Conservation (phyloP, 257 asterid species). For the Salvia splendens region DNA sequence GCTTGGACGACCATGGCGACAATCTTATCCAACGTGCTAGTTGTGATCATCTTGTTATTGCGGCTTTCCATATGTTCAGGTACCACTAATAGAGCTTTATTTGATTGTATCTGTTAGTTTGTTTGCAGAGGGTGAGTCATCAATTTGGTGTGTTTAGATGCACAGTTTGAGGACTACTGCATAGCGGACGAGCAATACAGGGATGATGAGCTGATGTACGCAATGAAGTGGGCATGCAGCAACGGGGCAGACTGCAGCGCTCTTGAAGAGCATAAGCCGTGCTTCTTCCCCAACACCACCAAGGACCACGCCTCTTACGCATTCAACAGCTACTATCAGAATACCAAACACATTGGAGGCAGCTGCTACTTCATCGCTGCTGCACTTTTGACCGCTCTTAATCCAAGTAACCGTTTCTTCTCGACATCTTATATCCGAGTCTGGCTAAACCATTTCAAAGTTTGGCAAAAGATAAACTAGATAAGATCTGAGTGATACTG, state of each 20-base stretch:
- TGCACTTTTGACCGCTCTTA: constrained; percentile 52
- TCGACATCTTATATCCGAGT: too few relatives aligned
- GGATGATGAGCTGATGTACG: constrained; percentile 46
- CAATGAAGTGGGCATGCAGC: constrained; percentile 67
- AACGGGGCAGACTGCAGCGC: constrained; percentile 69
- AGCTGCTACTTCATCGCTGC: constrained; percentile 70
- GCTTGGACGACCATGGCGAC: constrained; percentile 27
- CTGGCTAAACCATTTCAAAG: too few relatives aligned
- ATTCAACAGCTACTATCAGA: constrained; percentile 78
- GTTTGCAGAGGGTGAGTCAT: too few relatives aligned
- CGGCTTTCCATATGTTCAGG: constrained; percentile 43
- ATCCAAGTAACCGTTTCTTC: constrained; percentile 48
- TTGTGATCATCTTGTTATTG: constrained; percentile 35
- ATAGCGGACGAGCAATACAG: constrained; percentile 70
- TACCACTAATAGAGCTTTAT: constrained; percentile 13
- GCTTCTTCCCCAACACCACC: constrained; percentile 52
- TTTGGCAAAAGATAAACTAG: not conserved
- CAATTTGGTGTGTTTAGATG: constrained; percentile 36
- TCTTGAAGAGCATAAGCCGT: constrained; percentile 41
- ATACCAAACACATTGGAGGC: constrained; percentile 56
- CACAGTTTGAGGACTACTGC: constrained; percentile 69
- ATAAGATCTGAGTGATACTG: not conserved
- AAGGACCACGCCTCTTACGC: constrained; percentile 72
- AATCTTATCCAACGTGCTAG: constrained; percentile 28
- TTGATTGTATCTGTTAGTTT: not conserved